Percentiles rank a stretch among this genome's conserved stretches.
Conservation (phyloP, 768 basidiomycete genomes). For the Termitomyces sp. region DNA sequence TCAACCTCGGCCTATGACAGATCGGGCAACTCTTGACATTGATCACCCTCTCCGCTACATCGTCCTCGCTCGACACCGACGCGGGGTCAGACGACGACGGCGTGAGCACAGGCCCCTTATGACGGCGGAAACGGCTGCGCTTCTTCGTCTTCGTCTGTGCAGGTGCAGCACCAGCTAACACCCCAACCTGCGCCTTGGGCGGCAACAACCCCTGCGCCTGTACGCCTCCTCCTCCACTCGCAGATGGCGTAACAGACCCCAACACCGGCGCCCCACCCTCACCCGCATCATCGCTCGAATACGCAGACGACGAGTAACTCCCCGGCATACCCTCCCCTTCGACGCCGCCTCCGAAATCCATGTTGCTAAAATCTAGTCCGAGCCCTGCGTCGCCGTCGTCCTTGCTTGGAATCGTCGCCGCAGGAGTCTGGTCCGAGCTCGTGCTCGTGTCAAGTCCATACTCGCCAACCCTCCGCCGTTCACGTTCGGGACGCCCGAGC, state of each 20-base stretch:
- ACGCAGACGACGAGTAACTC: conserved; percentile 24
- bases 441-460: conserved; percentile 23
- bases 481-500: conserved; percentile 63
- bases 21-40: conserved; percentile 93
- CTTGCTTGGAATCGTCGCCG: conserved; percentile 5
- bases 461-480: conserved; percentile 59
- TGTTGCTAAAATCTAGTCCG: conserved; percentile 6
- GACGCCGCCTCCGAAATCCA: conserved; percentile 6
- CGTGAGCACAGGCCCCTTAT: conserved; percentile 8
- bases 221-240: too few relatives aligned
- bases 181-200: background rate
- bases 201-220: background rate
- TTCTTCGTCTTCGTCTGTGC: conserved; percentile 12
- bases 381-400: conserved; percentile 21
- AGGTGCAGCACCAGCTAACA: background rate
- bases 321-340: conserved; percentile 6
- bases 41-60: conserved; percentile 77
- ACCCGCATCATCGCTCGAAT: conserved; percentile 38
- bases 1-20: conserved; percentile 84
- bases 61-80: conserved; percentile 9
- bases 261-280: conserved; percentile 26
- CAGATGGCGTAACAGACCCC: conserved; percentile 13
- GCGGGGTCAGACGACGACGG: background rate
- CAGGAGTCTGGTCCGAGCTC: conserved; percentile 29
- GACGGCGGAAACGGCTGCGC: conserved; percentile 8